Base-by-base conservation (phyloP, 257 asterid genomes). In the Scutellaria barbata region DNA sequence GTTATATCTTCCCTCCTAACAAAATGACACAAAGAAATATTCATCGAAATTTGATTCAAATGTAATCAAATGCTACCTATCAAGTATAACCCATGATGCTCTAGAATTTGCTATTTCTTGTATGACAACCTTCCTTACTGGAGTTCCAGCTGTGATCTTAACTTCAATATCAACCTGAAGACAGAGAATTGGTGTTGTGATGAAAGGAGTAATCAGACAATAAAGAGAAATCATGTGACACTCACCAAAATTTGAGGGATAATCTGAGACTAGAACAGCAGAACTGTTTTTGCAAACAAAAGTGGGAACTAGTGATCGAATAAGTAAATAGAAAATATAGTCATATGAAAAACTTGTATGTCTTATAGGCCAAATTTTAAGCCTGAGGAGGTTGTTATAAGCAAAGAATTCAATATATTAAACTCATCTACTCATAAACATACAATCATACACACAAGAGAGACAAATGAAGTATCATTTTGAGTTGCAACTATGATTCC, bases 121-220 rank as follows among this genome's bases (percentile, higher is more conserved):
- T 62, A 85, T 66, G 70, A 86, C 74, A 64, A 84, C 90, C 73
- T 77, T 82, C 81, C 73, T 83, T 25, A 77, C 54, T n/a, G 95
- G 92, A 68, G 86, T 74, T 47, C 96, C 96, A 69, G 86, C 92
- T 14, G 80, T 72, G 69, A 88, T 82, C 83, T 88, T 90, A 50
- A 86, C 95, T 83, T 86, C 86, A 78, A 90, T 86, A 77, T 81
- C 85, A 57, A 90, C 87, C 96, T 90, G 72, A 68, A 71, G 25
- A 57, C 40, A 50, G 41, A 48, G 35, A 40, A 74, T 35, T n/a
- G 37, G 18, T 17, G 61, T 55, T 13, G 42, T 42, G 45, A 48
- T 52, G 40, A 51, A 53, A 45, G 33, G 47, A 61, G 57, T 13
- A 56, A 54, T 7, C 35, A 8, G 47, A 18, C 10, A 33, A 48